Evolutionary conservation across 805 yeast species (phyloP), one percentile per base, ranked within the genome.

Genomic region (Candida andamanensis): DNA sequence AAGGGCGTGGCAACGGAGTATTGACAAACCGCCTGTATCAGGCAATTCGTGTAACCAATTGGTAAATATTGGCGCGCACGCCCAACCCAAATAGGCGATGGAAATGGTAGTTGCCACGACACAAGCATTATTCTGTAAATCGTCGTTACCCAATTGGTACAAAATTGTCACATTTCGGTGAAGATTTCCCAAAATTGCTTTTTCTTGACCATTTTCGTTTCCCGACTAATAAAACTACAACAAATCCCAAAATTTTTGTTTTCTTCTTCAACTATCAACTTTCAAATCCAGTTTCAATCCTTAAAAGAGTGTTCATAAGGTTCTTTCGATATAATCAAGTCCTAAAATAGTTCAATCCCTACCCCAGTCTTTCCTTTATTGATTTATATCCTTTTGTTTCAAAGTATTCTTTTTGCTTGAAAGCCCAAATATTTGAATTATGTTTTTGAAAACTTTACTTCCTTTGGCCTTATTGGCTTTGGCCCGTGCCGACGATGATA

Each of bases 401-500:
- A n/a, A n/a, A n/a, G n/a, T n/a, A n/a, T n/a, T n/a, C n/a, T n/a
- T n/a, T n/a, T n/a, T n/a, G n/a, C n/a, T n/a, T n/a, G n/a, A n/a
- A n/a, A n/a, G n/a, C 8, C 22, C 22, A 19, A 19, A 11, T 19
- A 11, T 19, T 19, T 11, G 22, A 3, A 25, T 10, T 8, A 42
- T 45, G 49, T 43, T 46, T 24, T 33, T 39, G 18, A 46, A 44
- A 29, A 30, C 37, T 15, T 20, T 36, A 15, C 31, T 40, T 28
- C 30, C 35, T 8, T 20, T 31, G 7, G 26, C 29, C 14, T 30
- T 35, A 12, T 26, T 29, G 18, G 50, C 49, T 26, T 30, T 32
- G 30, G 29, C 48, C 33, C 22, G 44, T 21, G 44, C 47, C 9
- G 52, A 43, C 6, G 36, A 41, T 12, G 64, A 67, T 18, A 64